Base-by-base conservation (phyloP, 148 eudicot species). In the Arctostaphylos glauca region DNA sequence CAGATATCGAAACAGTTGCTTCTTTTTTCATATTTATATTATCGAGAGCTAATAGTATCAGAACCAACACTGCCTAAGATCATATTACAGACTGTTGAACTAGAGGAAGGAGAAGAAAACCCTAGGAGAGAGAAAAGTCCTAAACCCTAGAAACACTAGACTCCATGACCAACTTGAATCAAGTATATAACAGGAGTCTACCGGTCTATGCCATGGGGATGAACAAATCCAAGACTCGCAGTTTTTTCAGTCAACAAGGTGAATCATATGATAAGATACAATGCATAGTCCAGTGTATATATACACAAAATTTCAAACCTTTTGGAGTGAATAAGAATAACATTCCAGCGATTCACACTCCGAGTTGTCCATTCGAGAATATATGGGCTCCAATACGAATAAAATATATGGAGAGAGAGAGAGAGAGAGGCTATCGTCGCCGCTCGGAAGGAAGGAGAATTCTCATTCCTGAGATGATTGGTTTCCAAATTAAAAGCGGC, bases 251-350 rank as follows among this genome's bases (percentile, higher is more conserved):
- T 31, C 38, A 31, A 31, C 38, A 31, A 31, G 38, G 38, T 31
- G 38, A 31, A 31, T 31, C 38, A 31, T 31, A 31, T 31, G 38
- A 31, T 31, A 31, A 31, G 38, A 31, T 31, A 31, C 38, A 1
- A 31, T 31, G 38, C 38, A 31, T 31, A 31, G 38, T 31, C 38
- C 38, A 31, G 38, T 31, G 38, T 31, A 31, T 0, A 31, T 31
- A 31, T 31, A 31, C 38, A 31, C 38, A 31, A 23, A 31, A 64
- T 64, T 66, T n/a, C 82, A 64, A 67, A 80, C 83, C 83, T 81
- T 81, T 21, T 49, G 59, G 75, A 41, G 41, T 53, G 77, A 54
- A 52, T 66, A 68, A 49, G 49, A 31, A 14, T 4, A 48, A 70
- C 49, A 38, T 15, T 50, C 76, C 64, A 55, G 38, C 59, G 52